Evolutionary conservation across 1,284 basidiomycete species (phyloP), one percentile per base, ranked within the genome.

Genomic region (Sporisorium graminicola): DNA sequence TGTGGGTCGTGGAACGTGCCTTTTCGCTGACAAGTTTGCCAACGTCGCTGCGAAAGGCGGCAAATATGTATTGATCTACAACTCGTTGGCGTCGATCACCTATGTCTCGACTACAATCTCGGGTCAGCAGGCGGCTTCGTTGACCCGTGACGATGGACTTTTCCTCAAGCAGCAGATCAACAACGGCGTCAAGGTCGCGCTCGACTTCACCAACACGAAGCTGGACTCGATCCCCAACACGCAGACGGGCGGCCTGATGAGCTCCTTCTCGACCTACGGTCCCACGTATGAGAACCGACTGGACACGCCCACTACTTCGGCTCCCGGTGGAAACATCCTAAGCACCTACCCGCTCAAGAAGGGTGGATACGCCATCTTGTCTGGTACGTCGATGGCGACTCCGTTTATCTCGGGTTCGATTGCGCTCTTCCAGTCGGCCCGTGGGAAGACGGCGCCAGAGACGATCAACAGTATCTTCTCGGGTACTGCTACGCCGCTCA

Each of bases 271-370:
- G 4, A 87, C 87, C 44, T 90, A 89, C 71, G 90, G 90, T 0
- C 90, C 90, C 3, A 87, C 89, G 10, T 89, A 90, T 79, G 90
- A 91, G 77, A 87, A 90, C 80, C 88, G 86, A 83, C 88, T 90
- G 81, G 89, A 89, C 67, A 51, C 52, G 40, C 90, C 91, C 9
- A 87, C 89, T 1, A 82, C 91, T 35, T 87, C 89, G 18, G 90
- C 90, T 20, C 90, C 90, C 1, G 91, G 91, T 58, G 89, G 88
- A 10, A 89, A 82, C 81, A 81, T 82, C 37, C 84, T 74, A 66
- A 86, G 68, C 60, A 83, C 64, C 56, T 86, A 53, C 61, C 76
- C 70, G 18, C 42, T 73, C 26, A 37, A 49, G n/a, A 67, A 73
- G 51, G 69, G 89, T 44, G 86, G 86, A 13, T 88, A 87, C 65